Percentiles rank a stretch among this genome's conserved stretches.
Evolutionary conservation across 1,284 basidiomycete species (phyloP).

Genomic region (Ceratobasidium theobromae): DNA sequence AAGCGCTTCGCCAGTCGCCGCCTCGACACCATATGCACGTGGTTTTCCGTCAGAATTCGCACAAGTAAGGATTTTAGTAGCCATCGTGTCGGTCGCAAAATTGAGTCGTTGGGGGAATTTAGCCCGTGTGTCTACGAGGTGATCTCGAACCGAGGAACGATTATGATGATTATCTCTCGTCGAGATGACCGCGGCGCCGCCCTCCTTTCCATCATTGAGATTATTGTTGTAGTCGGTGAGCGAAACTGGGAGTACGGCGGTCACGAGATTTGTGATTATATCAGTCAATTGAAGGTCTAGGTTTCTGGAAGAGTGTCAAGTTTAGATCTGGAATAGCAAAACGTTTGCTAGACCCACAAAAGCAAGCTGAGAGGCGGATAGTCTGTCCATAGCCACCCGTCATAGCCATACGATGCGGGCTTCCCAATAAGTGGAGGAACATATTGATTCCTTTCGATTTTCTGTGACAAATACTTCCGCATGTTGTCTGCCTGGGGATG

Average conservation of each 20-base stretch:
- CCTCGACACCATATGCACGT: conserved; percentile 22
- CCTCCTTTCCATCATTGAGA: conserved; percentile 22
- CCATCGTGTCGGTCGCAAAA: conserved; percentile 24
- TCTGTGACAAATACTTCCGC: conserved; percentile 4
- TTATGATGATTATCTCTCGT: conserved; percentile 15
- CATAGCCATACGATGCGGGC: conserved; percentile 16
- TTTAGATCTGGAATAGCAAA: background rate
- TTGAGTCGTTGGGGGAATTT: background rate
- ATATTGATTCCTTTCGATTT: conserved; percentile 21
- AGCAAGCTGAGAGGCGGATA: conserved; percentile 14
- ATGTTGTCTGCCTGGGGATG: conserved; percentile 12
- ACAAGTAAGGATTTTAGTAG: conserved; percentile 25
- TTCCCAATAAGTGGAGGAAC: conserved; percentile 4
- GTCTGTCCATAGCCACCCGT: conserved; percentile 26
- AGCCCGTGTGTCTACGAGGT: conserved; percentile 16
- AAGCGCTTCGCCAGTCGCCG: conserved; percentile 3
- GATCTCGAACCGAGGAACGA: conserved; percentile 25
- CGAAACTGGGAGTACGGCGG: conserved; percentile 13
- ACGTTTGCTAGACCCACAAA: background rate
- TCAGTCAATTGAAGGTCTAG: conserved; percentile 9
- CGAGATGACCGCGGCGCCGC: conserved; percentile 12
- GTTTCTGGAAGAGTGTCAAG: background rate
- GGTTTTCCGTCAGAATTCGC: conserved; percentile 2
- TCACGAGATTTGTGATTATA: conserved; percentile 18
- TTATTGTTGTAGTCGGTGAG: conserved; percentile 27